Base-by-base conservation (phyloP, 371 early-diverging fungal species). In the Mortierella sp. region DNA sequence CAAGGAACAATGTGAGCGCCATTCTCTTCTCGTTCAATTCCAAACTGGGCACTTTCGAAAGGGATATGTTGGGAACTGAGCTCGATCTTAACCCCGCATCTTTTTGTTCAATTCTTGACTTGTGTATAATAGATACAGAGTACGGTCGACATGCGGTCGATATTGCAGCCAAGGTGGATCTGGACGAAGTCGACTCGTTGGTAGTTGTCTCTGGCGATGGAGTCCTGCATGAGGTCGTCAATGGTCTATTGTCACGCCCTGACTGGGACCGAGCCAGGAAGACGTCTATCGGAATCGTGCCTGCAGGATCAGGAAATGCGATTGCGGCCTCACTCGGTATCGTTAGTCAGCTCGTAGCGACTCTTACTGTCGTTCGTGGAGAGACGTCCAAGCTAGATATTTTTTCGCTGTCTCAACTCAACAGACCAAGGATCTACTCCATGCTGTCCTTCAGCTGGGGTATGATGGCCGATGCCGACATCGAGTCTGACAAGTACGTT, bases 191-290 rank as follows among this genome's bases (percentile, higher is more conserved):
- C 72, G 93, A 92, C 56, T 92, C 92, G 4, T 87, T 95, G 35
- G 89, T 94, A 8, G 90, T 94, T 41, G 91, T 96, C 43, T 93
- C 94, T 74, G 97, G 97, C 24, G 97, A 97, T 88, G 97, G 97
- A 14, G 90, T 95, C 2, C 89, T 95, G 35, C 96, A 97, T 77
- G 97, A 97, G 80, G 83, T 95, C 8, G 84, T 96, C 75, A 95
- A 97, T 81, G 96, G 96, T 0, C 90, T 96, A 38, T 77, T 95
- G 79, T 81, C 90, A 48, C 89, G 96, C 54, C 89, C 91, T 0
- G 95, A 96, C 83, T 85, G 86, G 86, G 82, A 81, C 41, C 68
- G 58, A 6, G 82, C 82, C 10, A 78, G 82, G 10, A 71, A 72
- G 4, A 51, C 77, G 8, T 75, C 79, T 4, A 74, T 85, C 21